Percentiles rank a stretch among this genome's conserved stretches.
phyloP scores from a whole-genome alignment of 805 yeast species.

The Metschnikowia dekortorum region DNA sequence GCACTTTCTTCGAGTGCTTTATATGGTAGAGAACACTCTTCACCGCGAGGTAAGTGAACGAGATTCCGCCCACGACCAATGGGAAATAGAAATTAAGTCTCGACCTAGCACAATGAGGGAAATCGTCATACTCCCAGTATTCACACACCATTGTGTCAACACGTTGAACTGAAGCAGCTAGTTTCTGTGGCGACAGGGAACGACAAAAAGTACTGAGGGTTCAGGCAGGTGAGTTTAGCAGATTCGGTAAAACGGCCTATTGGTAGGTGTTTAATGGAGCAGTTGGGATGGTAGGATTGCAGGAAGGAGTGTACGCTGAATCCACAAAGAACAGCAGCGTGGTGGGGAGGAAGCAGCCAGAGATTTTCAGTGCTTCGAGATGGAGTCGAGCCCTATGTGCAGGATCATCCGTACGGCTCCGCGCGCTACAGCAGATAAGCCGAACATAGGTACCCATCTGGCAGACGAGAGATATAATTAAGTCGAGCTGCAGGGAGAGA shows the following conservation, averaged over 20 bases:
- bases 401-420: slow-evolving; percentile 5
- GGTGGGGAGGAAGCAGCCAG: neutral
- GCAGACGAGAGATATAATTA: neutral
- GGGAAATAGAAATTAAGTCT: slow-evolving; percentile 35
- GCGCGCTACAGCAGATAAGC: slow-evolving; percentile 1
- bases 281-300: neutral
- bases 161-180: neutral
- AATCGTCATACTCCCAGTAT: slow-evolving; percentile 59
- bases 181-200: neutral
- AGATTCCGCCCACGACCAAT: slow-evolving; percentile 24
- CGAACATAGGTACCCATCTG: neutral
- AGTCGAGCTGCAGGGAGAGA: too few species aligned
- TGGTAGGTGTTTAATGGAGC: neutral
- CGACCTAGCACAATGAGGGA: slow-evolving; percentile 48
- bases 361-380: slow-evolving; percentile 1
- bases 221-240: neutral
- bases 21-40: slow-evolving; percentile 9
- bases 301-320: neutral
- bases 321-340: neutral
- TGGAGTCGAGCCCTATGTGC: neutral
- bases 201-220: neutral
- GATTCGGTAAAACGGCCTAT: neutral
- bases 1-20: slow-evolving; percentile 7
- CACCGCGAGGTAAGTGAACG: slow-evolving; percentile 23
- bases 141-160: slow-evolving; percentile 14